Evolutionary conservation across 129 eudicot genomes (phyloP).

Genomic region (Chrysanthemum lavandulifolium): DNA sequence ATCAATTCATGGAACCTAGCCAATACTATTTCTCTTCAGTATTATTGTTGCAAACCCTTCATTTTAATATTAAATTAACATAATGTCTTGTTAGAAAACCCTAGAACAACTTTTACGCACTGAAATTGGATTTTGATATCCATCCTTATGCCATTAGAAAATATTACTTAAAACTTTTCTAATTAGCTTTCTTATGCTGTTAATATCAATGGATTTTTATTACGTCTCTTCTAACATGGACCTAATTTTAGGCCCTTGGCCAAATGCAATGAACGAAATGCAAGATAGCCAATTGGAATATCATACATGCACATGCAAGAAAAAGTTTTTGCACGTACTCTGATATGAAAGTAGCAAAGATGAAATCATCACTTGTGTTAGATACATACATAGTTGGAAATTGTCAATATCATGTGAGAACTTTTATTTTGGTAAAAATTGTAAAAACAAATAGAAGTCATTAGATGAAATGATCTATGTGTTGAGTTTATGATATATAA

Average conservation of each 20-base stretch:
- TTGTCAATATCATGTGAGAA: not conserved
- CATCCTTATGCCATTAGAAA: not conserved
- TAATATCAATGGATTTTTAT: not conserved
- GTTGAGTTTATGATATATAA: too few relatives aligned
- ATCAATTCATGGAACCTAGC: too few relatives aligned
- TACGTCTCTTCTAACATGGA: not conserved
- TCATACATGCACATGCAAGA: not conserved
- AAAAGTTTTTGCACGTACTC: not conserved
- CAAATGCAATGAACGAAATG: conserved; percentile 16
- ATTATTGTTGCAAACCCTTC: not conserved
- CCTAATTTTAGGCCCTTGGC: conserved; percentile 35
- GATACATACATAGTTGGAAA: too few relatives aligned
- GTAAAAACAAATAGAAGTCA: too few relatives aligned
- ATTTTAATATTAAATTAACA: not conserved
- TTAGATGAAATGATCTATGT: too few relatives aligned
- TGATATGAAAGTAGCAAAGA: not conserved
- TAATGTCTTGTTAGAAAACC: not conserved
- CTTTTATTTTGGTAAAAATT: too few relatives aligned
- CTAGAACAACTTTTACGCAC: not conserved
- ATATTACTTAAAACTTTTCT: not conserved
- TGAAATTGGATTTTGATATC: not conserved
- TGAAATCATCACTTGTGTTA: not conserved
- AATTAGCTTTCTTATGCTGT: not conserved
- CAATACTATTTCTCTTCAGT: not conserved
- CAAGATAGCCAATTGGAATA: not conserved